A percentile compares a stretch with the other conserved stretches of the same genome.
Conservation (phyloP, 164 flowering plant species). For the Magnolia kwangsiensis region DNA sequence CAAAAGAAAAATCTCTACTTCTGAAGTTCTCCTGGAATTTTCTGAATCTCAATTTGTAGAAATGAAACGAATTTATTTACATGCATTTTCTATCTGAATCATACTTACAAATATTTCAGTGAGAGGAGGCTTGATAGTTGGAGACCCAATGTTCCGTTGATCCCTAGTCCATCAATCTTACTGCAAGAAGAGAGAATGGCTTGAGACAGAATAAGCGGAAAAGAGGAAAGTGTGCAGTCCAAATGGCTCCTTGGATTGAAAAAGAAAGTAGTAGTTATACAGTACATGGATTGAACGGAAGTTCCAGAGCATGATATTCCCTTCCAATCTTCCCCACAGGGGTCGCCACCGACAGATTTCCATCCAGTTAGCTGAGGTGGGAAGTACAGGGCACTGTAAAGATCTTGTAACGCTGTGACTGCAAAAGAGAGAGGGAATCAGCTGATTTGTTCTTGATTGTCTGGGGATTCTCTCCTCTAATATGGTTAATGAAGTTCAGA, state of each 20-base stretch:
- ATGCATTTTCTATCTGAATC: too few species aligned
- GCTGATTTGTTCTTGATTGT: too few species aligned
- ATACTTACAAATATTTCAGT: slow-evolving; percentile 64
- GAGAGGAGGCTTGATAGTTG: slow-evolving; percentile 46
- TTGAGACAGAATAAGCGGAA: background rate
- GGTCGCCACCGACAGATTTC: slow-evolving; percentile 64
- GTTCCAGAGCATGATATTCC: slow-evolving; percentile 71
- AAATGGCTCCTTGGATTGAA: too few species aligned
- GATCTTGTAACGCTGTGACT: slow-evolving; percentile 56
- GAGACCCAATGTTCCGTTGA: slow-evolving; percentile 51
- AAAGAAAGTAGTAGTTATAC: background rate
- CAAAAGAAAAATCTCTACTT: too few species aligned
- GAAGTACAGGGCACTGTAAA: slow-evolving; percentile 46
- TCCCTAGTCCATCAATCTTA: slow-evolving; percentile 46
- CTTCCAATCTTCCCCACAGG: slow-evolving; percentile 73
- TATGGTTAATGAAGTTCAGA: too few species aligned
- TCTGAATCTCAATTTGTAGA: too few species aligned
- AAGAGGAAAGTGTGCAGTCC: background rate
- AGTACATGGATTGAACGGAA: slow-evolving; percentile 62
- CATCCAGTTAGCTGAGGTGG: slow-evolving; percentile 63
- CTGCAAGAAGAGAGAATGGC: slow-evolving; percentile 28
- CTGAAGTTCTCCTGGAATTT: too few species aligned
- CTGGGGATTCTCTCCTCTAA: too few species aligned
- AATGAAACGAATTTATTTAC: too few species aligned
- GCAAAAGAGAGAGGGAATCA: slow-evolving; percentile 17